phyloP scores from a whole-genome alignment of 495 filamentous ascomycete genomes.

The Aspergillus mulundensis region DNA sequence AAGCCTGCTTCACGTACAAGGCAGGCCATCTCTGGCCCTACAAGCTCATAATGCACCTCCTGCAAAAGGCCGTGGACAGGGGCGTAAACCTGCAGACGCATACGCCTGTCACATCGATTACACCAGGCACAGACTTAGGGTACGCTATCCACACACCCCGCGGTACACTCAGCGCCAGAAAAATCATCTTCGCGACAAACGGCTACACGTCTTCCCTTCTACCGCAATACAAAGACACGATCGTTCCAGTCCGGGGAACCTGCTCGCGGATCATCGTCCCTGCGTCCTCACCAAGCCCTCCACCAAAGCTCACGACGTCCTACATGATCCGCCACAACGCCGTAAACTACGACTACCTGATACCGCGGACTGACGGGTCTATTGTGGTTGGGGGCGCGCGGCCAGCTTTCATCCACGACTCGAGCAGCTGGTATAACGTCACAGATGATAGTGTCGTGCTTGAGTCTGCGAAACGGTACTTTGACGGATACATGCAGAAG shows the following conservation, averaged over 20 bases:
- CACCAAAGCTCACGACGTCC: neutral
- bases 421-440: conserved; percentile 44
- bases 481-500: conserved; percentile 46
- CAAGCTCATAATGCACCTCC: conserved; percentile 67
- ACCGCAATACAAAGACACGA: conserved; percentile 62
- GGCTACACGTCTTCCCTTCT: conserved; percentile 72
- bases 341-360: conserved; percentile 46
- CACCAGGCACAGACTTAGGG: conserved; percentile 6
- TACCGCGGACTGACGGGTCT: conserved; percentile 46
- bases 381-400: conserved; percentile 52
- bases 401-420: conserved; percentile 29
- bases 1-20: conserved; percentile 33
- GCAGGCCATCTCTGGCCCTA: conserved; percentile 69
- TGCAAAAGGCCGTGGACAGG: conserved; percentile 52
- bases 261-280: conserved; percentile 32
- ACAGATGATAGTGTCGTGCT: conserved; percentile 47
- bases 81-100: conserved; percentile 75
- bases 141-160: conserved; percentile 56
- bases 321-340: neutral
- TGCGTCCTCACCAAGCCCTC: neutral
- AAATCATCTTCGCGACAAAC: conserved; percentile 75
- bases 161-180: conserved; percentile 53
- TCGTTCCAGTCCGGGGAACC: conserved; percentile 68
- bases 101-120: conserved; percentile 56
- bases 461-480: conserved; percentile 36